phyloP scores from a whole-genome alignment of 176 grass and related monocot species.

The Carex parvula region DNA sequence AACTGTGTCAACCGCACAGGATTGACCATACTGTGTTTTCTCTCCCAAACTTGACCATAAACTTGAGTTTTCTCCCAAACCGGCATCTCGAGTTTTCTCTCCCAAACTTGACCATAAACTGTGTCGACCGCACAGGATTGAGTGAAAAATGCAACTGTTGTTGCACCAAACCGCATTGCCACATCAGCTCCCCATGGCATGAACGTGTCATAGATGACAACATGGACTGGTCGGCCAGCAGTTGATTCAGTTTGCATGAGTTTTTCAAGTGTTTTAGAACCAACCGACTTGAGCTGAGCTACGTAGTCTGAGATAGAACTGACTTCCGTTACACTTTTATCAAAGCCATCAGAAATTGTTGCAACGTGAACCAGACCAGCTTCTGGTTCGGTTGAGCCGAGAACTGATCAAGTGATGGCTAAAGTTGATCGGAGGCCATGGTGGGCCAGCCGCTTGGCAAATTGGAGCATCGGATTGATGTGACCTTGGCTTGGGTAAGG shows the following conservation, averaged over 20 bases:
- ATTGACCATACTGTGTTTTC: constrained; percentile 44
- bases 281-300: constrained; percentile 29
- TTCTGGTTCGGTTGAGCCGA: constrained; percentile 31
- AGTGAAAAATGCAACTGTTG: constrained; percentile 54
- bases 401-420: constrained; percentile 45
- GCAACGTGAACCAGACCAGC: constrained; percentile 33
- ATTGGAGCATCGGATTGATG: constrained; percentile 79
- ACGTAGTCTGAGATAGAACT: constrained; percentile 41
- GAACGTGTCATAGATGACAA: constrained; percentile 65
- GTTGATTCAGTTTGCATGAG: constrained; percentile 44
- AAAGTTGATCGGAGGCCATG: constrained; percentile 56
- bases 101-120: constrained; percentile 41
- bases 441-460: constrained; percentile 53
- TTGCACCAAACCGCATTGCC: constrained; percentile 23
- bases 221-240: constrained; percentile 26
- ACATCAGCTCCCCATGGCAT: constrained; percentile 51
- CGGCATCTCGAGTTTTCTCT: constrained; percentile 30
- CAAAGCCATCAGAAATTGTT: constrained; percentile 71
- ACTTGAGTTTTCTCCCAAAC: too few species aligned
- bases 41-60: constrained; percentile 41
- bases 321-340: constrained; percentile 29
- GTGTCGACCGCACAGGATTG: constrained; percentile 60
- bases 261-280: constrained; percentile 38
- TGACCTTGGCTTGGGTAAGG: constrained; percentile 88
- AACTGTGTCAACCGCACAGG: constrained; percentile 47